A percentile compares a stretch with the other conserved stretches of the same genome.
phyloP scores from a whole-genome alignment of 2,329 filamentous ascomycete genomes.

The Aureobasidium sp. region DNA sequence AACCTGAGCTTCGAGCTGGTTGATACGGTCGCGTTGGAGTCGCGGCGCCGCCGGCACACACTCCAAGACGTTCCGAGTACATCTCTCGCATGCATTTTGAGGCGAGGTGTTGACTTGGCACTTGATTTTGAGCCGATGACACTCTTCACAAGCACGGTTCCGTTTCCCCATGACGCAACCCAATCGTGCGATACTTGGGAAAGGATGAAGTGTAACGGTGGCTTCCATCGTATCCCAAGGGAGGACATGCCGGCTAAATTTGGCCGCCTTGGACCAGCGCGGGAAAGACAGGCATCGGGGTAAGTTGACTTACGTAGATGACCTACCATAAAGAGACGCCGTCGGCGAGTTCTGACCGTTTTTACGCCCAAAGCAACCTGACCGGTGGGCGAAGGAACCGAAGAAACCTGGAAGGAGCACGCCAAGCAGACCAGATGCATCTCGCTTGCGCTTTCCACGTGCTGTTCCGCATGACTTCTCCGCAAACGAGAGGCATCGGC shows the following conservation, averaged over 20 bases:
- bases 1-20: constrained; percentile 24
- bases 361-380: not conserved
- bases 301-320: too few relatives aligned
- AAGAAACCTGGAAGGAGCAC: not conserved
- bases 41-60: constrained; percentile 21
- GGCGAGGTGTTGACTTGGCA: constrained; percentile 19
- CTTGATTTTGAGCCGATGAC: constrained; percentile 23
- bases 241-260: not conserved
- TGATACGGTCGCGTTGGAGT: constrained; percentile 19
- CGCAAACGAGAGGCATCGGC: not conserved
- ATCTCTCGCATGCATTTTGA: constrained; percentile 20
- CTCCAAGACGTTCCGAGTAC: constrained; percentile 21
- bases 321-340: not conserved
- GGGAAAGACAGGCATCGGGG: not conserved
- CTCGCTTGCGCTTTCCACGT: not conserved
- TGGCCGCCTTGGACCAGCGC: not conserved
- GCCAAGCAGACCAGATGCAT: not conserved
- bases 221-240: not conserved
- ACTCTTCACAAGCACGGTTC: constrained; percentile 20
- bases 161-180: constrained; percentile 12
- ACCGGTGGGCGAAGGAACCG: not conserved
- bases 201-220: not conserved
- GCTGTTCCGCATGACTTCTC: not conserved
- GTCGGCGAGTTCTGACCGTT: not conserved
- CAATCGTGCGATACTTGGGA: not conserved